phyloP scores from a whole-genome alignment of 306 rosid species.

The Inga oerstediana region DNA sequence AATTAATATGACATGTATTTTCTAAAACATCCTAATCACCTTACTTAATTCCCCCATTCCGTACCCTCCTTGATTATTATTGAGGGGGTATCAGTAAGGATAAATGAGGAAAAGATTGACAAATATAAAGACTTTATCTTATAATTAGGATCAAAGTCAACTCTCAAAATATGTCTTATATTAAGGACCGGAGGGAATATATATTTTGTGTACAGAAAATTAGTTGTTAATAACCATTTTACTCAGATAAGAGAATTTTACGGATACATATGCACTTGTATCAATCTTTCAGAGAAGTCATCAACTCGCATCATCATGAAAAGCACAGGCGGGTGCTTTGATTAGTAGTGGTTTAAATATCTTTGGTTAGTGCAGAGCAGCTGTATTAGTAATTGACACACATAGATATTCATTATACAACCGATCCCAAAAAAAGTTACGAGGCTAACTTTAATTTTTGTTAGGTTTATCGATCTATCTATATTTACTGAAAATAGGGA shows the following conservation, averaged over 20 bases:
- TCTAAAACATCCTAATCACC: no score
- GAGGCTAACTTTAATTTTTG: background rate
- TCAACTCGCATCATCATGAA: background rate
- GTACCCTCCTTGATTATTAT: no score
- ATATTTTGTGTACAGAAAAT: background rate
- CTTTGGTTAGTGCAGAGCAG: conserved; percentile 6
- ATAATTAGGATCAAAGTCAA: no score
- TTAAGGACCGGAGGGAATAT: no score
- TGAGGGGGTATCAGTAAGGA: no score
- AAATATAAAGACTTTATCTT: no score
- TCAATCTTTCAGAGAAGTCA: background rate
- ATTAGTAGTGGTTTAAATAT: background rate
- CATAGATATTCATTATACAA: background rate
- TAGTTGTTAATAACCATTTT: background rate
- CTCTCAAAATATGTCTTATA: no score
- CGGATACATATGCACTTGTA: background rate
- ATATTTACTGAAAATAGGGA: background rate
- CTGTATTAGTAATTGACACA: background rate
- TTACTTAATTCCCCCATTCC: no score
- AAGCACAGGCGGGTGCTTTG: background rate
- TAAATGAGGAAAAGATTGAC: no score
- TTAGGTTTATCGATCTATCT: background rate
- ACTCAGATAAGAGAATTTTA: background rate
- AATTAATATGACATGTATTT: no score
- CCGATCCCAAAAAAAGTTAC: background rate